A percentile compares a stretch with the other conserved stretches of the same genome.
phyloP scores from a whole-genome alignment of 345 rosid species.

The Sonneratia alba region DNA sequence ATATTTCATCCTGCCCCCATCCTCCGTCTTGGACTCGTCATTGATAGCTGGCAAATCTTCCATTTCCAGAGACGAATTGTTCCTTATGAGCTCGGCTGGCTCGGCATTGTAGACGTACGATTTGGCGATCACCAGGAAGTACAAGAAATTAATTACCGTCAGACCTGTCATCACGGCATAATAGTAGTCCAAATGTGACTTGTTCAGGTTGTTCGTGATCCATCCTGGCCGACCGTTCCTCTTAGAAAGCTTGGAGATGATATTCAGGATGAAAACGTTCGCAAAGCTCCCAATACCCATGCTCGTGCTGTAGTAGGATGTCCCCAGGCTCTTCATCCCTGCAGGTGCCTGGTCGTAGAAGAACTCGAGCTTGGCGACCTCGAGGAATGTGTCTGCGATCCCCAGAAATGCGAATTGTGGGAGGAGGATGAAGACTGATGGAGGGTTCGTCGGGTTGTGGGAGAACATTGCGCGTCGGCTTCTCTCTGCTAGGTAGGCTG shows the following conservation, averaged over 20 bases:
- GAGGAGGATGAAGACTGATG: constrained; percentile 43
- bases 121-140: constrained; percentile 43
- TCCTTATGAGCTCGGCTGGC: constrained; percentile 11
- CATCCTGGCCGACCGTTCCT: constrained; percentile 41
- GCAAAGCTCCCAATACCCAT: constrained; percentile 58
- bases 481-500: constrained; percentile 44
- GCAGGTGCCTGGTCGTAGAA: constrained; percentile 84
- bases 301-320: constrained; percentile 53
- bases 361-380: constrained; percentile 68
- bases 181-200: constrained; percentile 55
- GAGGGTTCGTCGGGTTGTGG: constrained; percentile 27
- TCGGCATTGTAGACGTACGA: constrained; percentile 49
- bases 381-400: constrained; percentile 53
- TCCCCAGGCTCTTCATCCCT: constrained; percentile 76
- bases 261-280: constrained; percentile 43
- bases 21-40: background rate
- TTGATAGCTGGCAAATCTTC: background rate
- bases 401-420: constrained; percentile 72
- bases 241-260: constrained; percentile 38
- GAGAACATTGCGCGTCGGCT: constrained; percentile 31
- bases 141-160: constrained; percentile 41
- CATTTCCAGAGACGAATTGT: background rate
- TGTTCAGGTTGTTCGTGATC: constrained; percentile 61
- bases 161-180: constrained; percentile 44
- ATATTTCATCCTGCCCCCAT: background rate